Evolutionary conservation across 1,284 basidiomycete species (phyloP), one percentile per base, ranked within the genome.

Genomic region (Cryptococcus wingfieldii): DNA sequence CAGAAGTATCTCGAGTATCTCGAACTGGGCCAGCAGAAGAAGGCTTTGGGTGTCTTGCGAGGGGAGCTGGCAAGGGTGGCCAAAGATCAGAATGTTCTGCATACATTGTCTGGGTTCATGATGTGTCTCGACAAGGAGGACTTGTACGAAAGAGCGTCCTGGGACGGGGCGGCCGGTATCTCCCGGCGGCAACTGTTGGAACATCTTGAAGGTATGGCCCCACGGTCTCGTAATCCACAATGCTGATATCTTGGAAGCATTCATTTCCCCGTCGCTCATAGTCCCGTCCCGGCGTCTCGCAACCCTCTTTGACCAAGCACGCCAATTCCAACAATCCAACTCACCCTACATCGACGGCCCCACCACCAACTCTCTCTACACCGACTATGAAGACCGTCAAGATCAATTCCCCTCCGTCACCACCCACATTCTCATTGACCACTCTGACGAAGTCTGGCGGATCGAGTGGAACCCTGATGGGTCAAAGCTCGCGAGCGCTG

Each of bases 1-100:
- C 95, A 98, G 81, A 94, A 96, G 78, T 98, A 97, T 74, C 82
- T 98, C 44, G 95, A 98, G 71, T 81, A 90, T n/a, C 81, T 98
- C 49, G 95, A 98, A 69, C 81, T 84, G 2, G 83, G 84, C 59
- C 86, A 87, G 75, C 88, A 86, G 12, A 89, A 89, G 52, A 83
- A 84, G 63, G 95, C 96, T 10, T 78, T 98, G 41, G 83, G 86
- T 41, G 88, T 96, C 4, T 79, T 98, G 48, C 84, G 95, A 51
- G 86, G 87, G 61, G 91, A 94, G 71, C 80, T 98, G 31, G 89
- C 92, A 2, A 87, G 89, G 46, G 74, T 89, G 51, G 84, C 86
- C 56, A 82, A 84, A 43, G 86, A 90, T 70, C 78, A 87, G 25
- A 88, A 91, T 54, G 83, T 87, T 60, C 76, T 96, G 48, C 90